Percentiles rank a stretch among this genome's conserved stretches.
phyloP scores from a whole-genome alignment of 2,329 filamentous ascomycete species.

The Aspergillus ibericus region DNA sequence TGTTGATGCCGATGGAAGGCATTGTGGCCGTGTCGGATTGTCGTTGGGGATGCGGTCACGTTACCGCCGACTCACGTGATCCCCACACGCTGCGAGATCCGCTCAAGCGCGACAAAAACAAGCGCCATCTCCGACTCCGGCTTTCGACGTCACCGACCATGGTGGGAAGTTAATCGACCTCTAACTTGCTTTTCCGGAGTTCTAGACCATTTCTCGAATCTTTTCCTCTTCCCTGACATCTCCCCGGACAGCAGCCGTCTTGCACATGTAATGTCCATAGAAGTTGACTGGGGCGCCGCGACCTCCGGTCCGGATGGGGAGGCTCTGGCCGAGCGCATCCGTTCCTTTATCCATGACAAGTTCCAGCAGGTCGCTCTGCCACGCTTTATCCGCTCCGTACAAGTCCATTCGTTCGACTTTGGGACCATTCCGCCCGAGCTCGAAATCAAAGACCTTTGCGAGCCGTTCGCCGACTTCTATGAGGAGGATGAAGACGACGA shows the following conservation, averaged over 20 bases:
- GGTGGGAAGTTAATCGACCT: background rate
- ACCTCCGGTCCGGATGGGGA: conserved; percentile 85
- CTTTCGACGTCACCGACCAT: background rate
- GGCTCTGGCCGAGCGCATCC: conserved; percentile 80
- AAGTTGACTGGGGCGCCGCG: conserved; percentile 93
- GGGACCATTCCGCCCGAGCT: conserved; percentile 78
- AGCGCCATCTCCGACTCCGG: background rate
- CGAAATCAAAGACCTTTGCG: conserved; percentile 94
- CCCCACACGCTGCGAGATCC: background rate
- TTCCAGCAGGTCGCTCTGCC: conserved; percentile 91
- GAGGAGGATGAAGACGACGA: conserved; percentile 68
- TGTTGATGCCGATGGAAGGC: background rate
- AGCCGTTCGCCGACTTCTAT: conserved; percentile 95
- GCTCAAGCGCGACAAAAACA: background rate
- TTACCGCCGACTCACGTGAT: background rate
- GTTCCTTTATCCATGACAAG: conserved; percentile 90
- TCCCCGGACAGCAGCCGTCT: background rate
- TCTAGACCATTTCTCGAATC: background rate
- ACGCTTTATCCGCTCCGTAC: conserved; percentile 94
- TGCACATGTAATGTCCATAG: conserved; percentile 77
- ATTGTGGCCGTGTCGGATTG: background rate
- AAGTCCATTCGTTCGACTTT: conserved; percentile 92
- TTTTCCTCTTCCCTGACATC: background rate
- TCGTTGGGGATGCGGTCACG: conserved; percentile 1
- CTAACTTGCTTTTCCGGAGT: background rate